Conservation (phyloP, 116 monocot species). For the Dioscorea cayenensis region DNA sequence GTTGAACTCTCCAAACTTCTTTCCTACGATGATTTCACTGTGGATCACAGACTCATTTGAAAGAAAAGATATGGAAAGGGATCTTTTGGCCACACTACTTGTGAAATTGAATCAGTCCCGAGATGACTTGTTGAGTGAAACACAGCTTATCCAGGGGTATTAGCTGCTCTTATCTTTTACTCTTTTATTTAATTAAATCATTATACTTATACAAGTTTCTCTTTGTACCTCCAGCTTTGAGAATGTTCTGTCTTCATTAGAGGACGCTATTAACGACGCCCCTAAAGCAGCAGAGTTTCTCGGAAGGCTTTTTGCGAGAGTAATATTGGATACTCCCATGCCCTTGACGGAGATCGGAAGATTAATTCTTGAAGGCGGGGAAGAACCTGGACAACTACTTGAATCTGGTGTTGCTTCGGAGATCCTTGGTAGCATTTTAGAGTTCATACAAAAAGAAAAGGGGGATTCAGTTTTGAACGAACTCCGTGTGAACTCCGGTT, state of each 20-base stretch:
- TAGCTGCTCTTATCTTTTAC: not conserved
- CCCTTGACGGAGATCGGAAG: conserved; percentile 49
- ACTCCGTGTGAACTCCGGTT: conserved; percentile 24
- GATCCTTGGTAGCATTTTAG: conserved; percentile 46
- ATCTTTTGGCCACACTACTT: conserved; percentile 56
- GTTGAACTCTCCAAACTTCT: conserved; percentile 58
- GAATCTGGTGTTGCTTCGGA: conserved; percentile 57
- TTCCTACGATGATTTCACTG: conserved; percentile 55
- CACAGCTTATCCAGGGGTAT: conserved; percentile 73
- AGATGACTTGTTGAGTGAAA: conserved; percentile 34
- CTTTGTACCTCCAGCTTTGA: conserved; percentile 39
- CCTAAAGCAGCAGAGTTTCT: conserved; percentile 86
- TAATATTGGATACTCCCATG: conserved; percentile 46
- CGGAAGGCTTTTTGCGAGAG: conserved; percentile 54
- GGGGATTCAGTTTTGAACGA: conserved; percentile 50
- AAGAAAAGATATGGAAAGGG: conserved; percentile 65
- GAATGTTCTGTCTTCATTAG: conserved; percentile 49
- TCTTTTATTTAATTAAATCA: not conserved
- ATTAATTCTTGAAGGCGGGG: conserved; percentile 71
- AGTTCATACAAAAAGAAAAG: conserved; percentile 44
- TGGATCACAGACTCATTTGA: conserved; percentile 89
- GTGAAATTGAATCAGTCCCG: conserved; percentile 50
- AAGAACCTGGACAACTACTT: conserved; percentile 52
- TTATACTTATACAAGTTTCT: not conserved
- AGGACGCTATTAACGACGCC: conserved; percentile 81